phyloP scores from a whole-genome alignment of 2,329 filamentous ascomycete species.

The Diaporthe sp. region DNA sequence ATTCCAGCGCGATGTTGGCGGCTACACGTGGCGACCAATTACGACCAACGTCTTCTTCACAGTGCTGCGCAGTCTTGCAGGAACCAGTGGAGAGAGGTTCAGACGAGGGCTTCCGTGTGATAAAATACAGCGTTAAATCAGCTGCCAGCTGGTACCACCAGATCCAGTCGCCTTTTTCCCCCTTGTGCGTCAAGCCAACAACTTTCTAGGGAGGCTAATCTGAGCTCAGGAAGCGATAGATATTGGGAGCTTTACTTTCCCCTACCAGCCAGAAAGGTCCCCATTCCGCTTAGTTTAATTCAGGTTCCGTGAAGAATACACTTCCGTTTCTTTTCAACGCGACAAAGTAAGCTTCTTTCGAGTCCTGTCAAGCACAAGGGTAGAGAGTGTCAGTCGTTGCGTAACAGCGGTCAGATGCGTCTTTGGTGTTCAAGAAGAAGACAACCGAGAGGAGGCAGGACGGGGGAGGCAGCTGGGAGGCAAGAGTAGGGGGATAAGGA shows the following conservation, averaged over 20 bases:
- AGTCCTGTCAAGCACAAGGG: constrained; percentile 69
- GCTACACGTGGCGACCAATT: neutral
- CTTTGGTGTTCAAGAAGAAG: neutral
- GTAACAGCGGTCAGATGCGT: neutral
- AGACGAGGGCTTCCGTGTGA: too few relatives aligned
- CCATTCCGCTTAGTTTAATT: constrained; percentile 11
- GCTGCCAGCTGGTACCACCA: neutral
- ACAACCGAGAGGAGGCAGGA: constrained; percentile 30
- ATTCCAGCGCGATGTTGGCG: neutral
- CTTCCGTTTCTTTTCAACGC: constrained; percentile 76
- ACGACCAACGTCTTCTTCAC: too few relatives aligned
- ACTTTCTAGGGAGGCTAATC: neutral
- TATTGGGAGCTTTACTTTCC: neutral
- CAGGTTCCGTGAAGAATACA: constrained; percentile 47
- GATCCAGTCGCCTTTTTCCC: neutral
- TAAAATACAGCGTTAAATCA: neutral
- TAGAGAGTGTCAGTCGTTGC: neutral
- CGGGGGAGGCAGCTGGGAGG: too few relatives aligned
- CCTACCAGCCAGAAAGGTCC: too few relatives aligned
- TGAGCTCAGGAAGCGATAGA: neutral
- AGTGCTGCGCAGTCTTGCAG: too few relatives aligned
- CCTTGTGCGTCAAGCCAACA: too few relatives aligned
- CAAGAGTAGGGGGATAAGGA: neutral
- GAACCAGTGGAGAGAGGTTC: too few relatives aligned
- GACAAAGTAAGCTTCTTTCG: constrained; percentile 89